These are phyloP conservation scores for Lophium mytilinum DNA, from an alignment of 495 filamentous ascomycete genomes.

Conservation along the genomic window DNA sequence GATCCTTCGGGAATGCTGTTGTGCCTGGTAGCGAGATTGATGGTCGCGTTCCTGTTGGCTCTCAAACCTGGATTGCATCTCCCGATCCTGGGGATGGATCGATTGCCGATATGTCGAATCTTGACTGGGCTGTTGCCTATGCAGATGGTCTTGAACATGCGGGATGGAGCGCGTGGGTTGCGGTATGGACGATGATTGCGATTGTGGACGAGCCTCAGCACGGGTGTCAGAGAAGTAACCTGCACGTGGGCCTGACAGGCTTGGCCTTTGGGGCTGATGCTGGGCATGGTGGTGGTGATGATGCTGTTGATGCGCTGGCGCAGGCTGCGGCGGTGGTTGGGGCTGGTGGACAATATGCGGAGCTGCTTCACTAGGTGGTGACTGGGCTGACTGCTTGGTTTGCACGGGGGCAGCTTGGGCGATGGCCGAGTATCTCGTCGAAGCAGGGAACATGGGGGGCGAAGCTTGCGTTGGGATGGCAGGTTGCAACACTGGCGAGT, in stretches of 20 bases:
- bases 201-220: neutral
- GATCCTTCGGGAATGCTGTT: slow-evolving; percentile 10
- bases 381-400: slow-evolving; percentile 17
- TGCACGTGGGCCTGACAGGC: neutral
- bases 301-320: neutral
- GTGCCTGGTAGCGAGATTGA: neutral
- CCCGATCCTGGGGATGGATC: slow-evolving; percentile 16
- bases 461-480: slow-evolving; percentile 20
- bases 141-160: neutral
- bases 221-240: neutral
- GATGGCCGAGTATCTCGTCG: slow-evolving; percentile 11
- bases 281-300: slow-evolving; percentile 3
- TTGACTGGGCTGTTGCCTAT: slow-evolving; percentile 7
- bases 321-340: slow-evolving; percentile 6
- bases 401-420: slow-evolving; percentile 22
- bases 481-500: slow-evolving; percentile 25
- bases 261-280: neutral
- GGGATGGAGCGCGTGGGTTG: neutral
- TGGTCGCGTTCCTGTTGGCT: slow-evolving; percentile 1
- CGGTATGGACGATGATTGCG: neutral
- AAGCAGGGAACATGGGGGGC: slow-evolving; percentile 20
- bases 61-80: slow-evolving; percentile 1
- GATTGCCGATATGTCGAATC: slow-evolving; percentile 4
- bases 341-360: slow-evolving; percentile 4
- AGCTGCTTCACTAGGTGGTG: slow-evolving; percentile 9